Evolutionary conservation across 2,329 filamentous ascomycete genomes (phyloP).

Genomic region (Colletotrichum chlorophyti): DNA sequence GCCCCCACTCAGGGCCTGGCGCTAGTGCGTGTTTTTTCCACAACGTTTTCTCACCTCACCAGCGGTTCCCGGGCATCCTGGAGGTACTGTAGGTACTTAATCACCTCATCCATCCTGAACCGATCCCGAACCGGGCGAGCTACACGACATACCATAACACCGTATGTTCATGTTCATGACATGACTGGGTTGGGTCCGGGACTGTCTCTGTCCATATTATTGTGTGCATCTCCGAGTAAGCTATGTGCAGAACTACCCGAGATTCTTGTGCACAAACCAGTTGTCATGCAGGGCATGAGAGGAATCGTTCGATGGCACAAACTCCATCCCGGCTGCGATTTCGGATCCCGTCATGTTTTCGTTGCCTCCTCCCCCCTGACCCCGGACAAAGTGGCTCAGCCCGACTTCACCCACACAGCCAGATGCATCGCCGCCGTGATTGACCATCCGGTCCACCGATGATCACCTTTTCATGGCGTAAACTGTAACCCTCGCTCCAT

Average conservation of each 20-base stretch:
- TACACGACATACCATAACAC: too few relatives aligned
- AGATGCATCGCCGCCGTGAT: slow-evolving; percentile 3
- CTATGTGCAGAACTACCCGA: too few relatives aligned
- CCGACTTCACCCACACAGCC: slow-evolving; percentile 14
- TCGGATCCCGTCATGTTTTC: slow-evolving; percentile 21
- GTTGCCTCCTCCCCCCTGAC: not conserved
- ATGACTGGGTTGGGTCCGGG: too few relatives aligned
- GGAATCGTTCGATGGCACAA: slow-evolving; percentile 20
- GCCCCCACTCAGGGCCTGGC: slow-evolving; percentile 21
- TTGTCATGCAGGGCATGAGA: slow-evolving; percentile 2
- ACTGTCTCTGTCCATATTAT: too few relatives aligned
- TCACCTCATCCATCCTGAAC: not conserved
- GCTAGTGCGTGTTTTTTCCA: not conserved
- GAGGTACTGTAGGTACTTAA: not conserved
- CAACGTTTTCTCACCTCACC: slow-evolving; percentile 2
- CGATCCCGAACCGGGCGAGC: too few relatives aligned
- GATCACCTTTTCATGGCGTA: slow-evolving; percentile 11
- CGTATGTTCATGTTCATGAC: too few relatives aligned
- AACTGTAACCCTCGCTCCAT: slow-evolving; percentile 1
- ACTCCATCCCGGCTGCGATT: slow-evolving; percentile 8
- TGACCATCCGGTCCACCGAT: slow-evolving; percentile 11
- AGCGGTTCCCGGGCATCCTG: not conserved
- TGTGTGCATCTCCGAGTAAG: too few relatives aligned
- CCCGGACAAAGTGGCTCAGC: not conserved
- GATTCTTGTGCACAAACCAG: not conserved